These are phyloP conservation scores for Diaporthe sp. DNA, from an alignment of 2,329 filamentous ascomycete genomes.

Conservation along the genomic window DNA sequence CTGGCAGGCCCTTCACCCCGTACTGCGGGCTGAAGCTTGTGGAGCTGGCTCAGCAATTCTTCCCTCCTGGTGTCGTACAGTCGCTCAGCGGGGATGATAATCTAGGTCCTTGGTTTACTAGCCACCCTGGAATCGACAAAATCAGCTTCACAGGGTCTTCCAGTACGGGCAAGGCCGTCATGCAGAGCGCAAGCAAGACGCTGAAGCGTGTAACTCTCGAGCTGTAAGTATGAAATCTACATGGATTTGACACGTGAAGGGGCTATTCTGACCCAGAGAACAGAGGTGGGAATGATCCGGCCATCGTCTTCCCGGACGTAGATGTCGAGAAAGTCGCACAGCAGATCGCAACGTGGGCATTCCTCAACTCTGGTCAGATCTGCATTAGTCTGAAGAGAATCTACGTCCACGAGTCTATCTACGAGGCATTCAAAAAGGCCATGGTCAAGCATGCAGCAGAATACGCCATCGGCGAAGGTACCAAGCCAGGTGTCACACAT, in stretches of 20 bases:
- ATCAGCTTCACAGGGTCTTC: conserved; percentile 72
- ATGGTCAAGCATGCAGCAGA: conserved; percentile 57
- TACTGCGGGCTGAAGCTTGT: conserved; percentile 68
- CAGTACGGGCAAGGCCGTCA: conserved; percentile 46
- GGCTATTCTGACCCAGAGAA: not conserved
- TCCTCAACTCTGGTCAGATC: conserved; percentile 68
- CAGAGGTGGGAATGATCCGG: conserved; percentile 58
- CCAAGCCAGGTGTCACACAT: conserved; percentile 41
- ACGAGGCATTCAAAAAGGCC: conserved; percentile 56
- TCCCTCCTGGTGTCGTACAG: conserved; percentile 71
- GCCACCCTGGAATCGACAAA: conserved; percentile 69
- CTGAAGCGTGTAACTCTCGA: conserved; percentile 58
- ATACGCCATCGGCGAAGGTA: conserved; percentile 42
- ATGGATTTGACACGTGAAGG: not conserved
- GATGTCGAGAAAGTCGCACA: conserved; percentile 44
- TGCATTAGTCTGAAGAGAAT: conserved; percentile 64
- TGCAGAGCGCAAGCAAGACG: conserved; percentile 52
- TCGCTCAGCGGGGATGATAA: conserved; percentile 68
- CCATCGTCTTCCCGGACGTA: conserved; percentile 57
- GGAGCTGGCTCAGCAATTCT: conserved; percentile 65
- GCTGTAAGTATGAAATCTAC: conserved; percentile 23
- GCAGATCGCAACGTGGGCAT: conserved; percentile 58
- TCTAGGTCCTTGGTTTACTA: conserved; percentile 67
- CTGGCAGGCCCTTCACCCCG: conserved; percentile 50
- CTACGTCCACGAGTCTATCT: conserved; percentile 65